These are phyloP conservation scores for Puya raimondii DNA, from an alignment of 176 grass and related monocot species.

Conservation along the genomic window DNA sequence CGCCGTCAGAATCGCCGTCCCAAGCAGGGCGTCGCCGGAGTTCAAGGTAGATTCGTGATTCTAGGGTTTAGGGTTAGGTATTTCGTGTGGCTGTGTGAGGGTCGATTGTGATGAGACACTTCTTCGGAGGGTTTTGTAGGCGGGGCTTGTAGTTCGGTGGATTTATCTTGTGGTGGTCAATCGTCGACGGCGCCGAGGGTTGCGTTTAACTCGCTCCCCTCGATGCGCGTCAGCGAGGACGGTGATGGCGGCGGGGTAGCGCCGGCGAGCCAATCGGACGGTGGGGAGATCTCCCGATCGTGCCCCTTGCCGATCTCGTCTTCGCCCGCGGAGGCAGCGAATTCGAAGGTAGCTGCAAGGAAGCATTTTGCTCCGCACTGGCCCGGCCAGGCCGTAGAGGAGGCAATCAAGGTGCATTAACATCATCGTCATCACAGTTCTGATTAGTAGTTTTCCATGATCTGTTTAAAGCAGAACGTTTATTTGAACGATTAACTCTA, in stretches of 20 bases:
- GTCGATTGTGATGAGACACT: background rate
- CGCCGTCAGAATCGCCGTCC: slow-evolving; percentile 38
- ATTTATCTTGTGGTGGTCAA: background rate
- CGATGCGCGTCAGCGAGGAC: slow-evolving; percentile 26
- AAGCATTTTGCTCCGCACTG: slow-evolving; percentile 61
- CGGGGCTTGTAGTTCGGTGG: slow-evolving; percentile 14
- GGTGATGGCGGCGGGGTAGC: slow-evolving; percentile 18
- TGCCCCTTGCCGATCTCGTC: slow-evolving; percentile 46
- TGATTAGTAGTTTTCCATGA: background rate
- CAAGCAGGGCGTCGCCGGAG: slow-evolving; percentile 29
- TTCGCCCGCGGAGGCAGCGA: background rate
- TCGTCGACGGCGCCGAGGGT: background rate
- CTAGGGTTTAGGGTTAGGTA: background rate
- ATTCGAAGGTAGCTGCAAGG: slow-evolving; percentile 3
- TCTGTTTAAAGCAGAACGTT: slow-evolving; percentile 7
- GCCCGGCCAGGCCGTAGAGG: slow-evolving; percentile 47
- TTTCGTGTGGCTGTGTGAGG: background rate
- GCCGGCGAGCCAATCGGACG: background rate
- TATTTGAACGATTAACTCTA: background rate
- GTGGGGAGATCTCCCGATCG: slow-evolving; percentile 34
- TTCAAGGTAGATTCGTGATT: background rate
- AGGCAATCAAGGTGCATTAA: slow-evolving; percentile 55
- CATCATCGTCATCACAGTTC: too few species aligned
- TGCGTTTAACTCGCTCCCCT: slow-evolving; percentile 64
- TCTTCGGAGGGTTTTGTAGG: slow-evolving; percentile 14